Base-by-base conservation (phyloP, 2,329 filamentous ascomycete genomes). In the Dendrostoma leiphaemia region DNA sequence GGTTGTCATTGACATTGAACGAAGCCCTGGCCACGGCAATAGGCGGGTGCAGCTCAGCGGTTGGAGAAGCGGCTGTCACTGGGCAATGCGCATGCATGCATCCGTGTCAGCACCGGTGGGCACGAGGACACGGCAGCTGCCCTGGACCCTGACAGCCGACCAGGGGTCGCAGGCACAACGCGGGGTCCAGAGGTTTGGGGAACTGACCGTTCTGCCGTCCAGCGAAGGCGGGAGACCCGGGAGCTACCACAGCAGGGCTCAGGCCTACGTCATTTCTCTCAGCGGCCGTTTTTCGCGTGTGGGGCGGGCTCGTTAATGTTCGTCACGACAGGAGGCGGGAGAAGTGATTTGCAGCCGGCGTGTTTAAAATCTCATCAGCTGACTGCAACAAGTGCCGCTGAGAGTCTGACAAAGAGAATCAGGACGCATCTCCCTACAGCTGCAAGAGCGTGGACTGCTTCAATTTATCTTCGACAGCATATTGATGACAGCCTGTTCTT, bases 91-190 rank as follows among this genome's bases (percentile, higher is more conserved):
- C n/a, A n/a, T n/a, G n/a, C n/a, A n/a, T n/a, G n/a, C n/a, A n/a
- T n/a, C n/a, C n/a, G 35, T 48, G 34, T 37, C 34, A 37, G 13
- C 15, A 15, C 13, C 29, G 34, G 19, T 32, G 24, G 10, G 49
- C 54, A 56, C 54, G 49, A 49, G 54, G 37, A 38, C 54, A 48
- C 24, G 34, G 23, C 53, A 54, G 47, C 47, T 46, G 47, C 52
- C 52, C 47, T 45, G 47, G 52, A 54, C 52, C 52, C 47, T 54
- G 52, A 37, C 28, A 46, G 17, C 24, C 15, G 38, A 41, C 38
- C 24, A 7, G 43, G 43, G 3, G 6, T 23, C n/a, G 23, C 26
- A 8, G 41, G 41, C 17, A 17, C 24, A 41, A 26, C 38, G 38
- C 38, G 41, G 41, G 41, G 24, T 26, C 21, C 26, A 23, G 2